Percentiles rank a stretch among this genome's conserved stretches.
Conservation (phyloP, 1,284 basidiomycete genomes). For the Phellopilus nigrolimitatus region DNA sequence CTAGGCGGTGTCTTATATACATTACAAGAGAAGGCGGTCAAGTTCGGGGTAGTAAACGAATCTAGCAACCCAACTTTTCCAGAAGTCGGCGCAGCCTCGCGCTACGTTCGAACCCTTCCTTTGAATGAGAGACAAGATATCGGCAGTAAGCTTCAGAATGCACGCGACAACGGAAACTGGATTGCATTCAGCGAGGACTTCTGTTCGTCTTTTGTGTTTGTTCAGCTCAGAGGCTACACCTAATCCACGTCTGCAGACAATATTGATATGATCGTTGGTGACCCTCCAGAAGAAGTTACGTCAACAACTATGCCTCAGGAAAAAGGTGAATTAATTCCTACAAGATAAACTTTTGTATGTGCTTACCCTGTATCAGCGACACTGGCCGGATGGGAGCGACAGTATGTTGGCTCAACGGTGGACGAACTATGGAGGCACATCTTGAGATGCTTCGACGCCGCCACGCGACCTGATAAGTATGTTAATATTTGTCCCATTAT, state of each 20-base stretch:
- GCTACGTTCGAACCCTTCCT: too few relatives aligned
- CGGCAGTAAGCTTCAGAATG: too few relatives aligned
- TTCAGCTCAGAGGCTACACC: background rate
- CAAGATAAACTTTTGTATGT: background rate
- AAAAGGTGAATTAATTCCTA: background rate
- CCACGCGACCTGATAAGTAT: background rate
- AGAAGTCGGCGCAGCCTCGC: too few relatives aligned
- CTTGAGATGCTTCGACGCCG: background rate
- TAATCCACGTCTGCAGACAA: background rate
- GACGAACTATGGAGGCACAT: constrained; percentile 2
- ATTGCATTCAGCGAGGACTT: background rate
- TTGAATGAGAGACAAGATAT: too few relatives aligned
- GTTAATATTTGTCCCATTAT: constrained; percentile 3
- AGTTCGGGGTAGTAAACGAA: too few relatives aligned
- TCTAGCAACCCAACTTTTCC: too few relatives aligned
- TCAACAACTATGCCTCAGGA: background rate
- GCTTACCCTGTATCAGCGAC: background rate
- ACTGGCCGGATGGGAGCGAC: background rate
- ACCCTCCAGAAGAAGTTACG: background rate
- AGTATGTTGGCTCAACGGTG: background rate
- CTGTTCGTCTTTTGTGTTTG: background rate
- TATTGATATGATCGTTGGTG: background rate
- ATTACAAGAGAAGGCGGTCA: too few relatives aligned
- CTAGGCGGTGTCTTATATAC: too few relatives aligned
- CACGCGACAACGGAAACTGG: background rate